A percentile compares a stretch with the other conserved stretches of the same genome.
These are phyloP conservation scores for Kodamaea sagamina DNA, from an alignment of 805 yeast species.

Conservation along the genomic window DNA sequence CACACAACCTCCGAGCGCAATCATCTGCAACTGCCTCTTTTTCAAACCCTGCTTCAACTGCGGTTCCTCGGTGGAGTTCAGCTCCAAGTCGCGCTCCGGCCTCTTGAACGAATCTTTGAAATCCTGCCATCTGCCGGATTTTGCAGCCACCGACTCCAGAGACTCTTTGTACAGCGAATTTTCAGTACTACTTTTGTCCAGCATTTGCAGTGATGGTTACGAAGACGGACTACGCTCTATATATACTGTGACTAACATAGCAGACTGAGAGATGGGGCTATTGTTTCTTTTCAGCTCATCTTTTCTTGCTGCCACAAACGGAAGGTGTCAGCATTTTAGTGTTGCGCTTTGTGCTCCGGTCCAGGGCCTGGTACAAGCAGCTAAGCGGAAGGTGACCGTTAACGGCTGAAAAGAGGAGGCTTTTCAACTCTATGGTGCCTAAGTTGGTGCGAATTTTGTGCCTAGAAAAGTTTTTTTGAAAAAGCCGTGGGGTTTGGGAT, in stretches of 20 bases:
- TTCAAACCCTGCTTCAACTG: constrained; percentile 27
- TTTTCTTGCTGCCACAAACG: constrained; percentile 2
- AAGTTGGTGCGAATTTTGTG: background rate
- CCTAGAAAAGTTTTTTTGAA: background rate
- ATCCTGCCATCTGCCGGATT: constrained; percentile 21
- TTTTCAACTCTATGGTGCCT: too few species aligned
- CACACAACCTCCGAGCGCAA: constrained; percentile 45
- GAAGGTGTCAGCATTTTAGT: constrained; percentile 1
- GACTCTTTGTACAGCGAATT: constrained; percentile 7
- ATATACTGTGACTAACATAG: background rate
- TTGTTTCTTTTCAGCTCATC: background rate
- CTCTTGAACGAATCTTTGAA: constrained; percentile 33
- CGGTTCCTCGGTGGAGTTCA: constrained; percentile 12
- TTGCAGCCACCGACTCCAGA: constrained; percentile 1
- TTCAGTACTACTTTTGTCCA: constrained; percentile 6
- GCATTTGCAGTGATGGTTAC: constrained; percentile 4
- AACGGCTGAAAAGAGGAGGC: too few species aligned
- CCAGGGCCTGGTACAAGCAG: background rate
- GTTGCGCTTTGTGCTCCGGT: background rate
- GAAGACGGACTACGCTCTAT: background rate
- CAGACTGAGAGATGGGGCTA: background rate
- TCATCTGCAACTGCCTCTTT: constrained; percentile 38
- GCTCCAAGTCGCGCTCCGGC: constrained; percentile 21
- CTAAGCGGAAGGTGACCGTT: too few species aligned
- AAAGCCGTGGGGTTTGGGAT: constrained; percentile 1